Conservation (phyloP, 495 filamentous ascomycete genomes). For the Hypoxylon lienhwacheense region DNA sequence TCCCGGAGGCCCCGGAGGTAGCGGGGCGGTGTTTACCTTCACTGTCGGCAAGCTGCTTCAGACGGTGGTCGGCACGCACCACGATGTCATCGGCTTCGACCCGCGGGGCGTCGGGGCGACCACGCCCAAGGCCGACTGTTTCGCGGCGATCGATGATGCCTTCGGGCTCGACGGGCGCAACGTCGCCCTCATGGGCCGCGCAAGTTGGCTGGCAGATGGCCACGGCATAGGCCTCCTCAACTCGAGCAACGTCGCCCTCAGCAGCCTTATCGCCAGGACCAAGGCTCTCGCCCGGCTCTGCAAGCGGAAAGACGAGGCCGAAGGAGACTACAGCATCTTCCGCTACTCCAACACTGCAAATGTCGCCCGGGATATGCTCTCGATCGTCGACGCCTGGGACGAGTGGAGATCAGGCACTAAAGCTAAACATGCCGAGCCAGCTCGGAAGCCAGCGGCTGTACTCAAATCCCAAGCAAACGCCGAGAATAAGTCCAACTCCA, state of each 20-base stretch:
- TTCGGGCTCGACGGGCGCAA: conserved; percentile 29
- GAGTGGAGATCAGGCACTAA: conserved; percentile 31
- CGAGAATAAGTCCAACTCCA: conserved; percentile 6
- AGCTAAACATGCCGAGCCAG: conserved; percentile 7
- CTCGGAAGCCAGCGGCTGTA: conserved; percentile 4
- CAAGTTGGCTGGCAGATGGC: conserved; percentile 16
- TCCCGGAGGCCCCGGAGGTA: conserved; percentile 56
- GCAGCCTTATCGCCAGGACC: conserved; percentile 34
- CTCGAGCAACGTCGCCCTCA: conserved; percentile 41
- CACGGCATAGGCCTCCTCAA: conserved; percentile 41
- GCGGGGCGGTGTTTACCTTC: conserved; percentile 48
- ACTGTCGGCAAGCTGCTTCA: conserved; percentile 45
- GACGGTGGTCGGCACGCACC: conserved; percentile 41
- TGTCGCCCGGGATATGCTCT: conserved; percentile 40
- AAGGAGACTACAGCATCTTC: conserved; percentile 39
- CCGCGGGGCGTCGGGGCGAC: conserved; percentile 42
- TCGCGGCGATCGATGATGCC: conserved; percentile 26
- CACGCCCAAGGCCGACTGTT: conserved; percentile 39
- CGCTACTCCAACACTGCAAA: conserved; percentile 36
- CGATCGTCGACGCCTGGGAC: conserved; percentile 42
- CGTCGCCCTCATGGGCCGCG: conserved; percentile 31
- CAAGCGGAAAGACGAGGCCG: conserved; percentile 33
- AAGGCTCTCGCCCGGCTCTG: conserved; percentile 44
- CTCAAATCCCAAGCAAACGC: background rate
- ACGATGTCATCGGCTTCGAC: conserved; percentile 43